These are phyloP conservation scores for Geosmithia morbida DNA, from an alignment of 2,329 filamentous ascomycete genomes.

Conservation along the genomic window DNA sequence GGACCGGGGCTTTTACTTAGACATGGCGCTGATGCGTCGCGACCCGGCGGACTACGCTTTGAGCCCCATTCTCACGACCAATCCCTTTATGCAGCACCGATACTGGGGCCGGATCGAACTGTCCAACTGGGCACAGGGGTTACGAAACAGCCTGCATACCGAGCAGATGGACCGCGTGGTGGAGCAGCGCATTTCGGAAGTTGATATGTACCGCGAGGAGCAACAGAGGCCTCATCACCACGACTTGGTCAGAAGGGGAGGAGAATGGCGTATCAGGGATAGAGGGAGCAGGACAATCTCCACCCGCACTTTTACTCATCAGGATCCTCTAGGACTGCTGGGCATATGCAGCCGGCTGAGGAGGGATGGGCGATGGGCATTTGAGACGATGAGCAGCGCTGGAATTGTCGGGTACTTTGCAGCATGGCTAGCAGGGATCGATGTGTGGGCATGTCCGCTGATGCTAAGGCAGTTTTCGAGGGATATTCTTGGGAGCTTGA, in stretches of 20 bases:
- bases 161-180: conserved; percentile 8
- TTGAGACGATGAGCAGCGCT: conserved; percentile 62
- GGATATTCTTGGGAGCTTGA: background rate
- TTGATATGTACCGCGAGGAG: background rate
- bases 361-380: conserved; percentile 47
- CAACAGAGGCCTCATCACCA: background rate
- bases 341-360: conserved; percentile 53
- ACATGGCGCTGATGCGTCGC: conserved; percentile 5
- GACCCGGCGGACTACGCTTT: conserved; percentile 1
- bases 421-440: conserved; percentile 29
- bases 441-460: conserved; percentile 1
- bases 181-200: background rate
- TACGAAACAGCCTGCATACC: conserved; percentile 18
- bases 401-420: conserved; percentile 61
- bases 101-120: conserved; percentile 17
- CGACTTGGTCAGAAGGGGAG: background rate
- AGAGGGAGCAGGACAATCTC: background rate
- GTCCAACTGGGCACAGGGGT: conserved; percentile 20
- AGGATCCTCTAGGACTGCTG: conserved; percentile 71
- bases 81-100: conserved; percentile 7
- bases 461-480: background rate
- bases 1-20: background rate
- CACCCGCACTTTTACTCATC: conserved; percentile 17
- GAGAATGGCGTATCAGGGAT: background rate
- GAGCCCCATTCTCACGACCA: conserved; percentile 4